These are phyloP conservation scores for Wilcoxina mikolae DNA, from an alignment of 495 filamentous ascomycete genomes.

Conservation along the genomic window DNA sequence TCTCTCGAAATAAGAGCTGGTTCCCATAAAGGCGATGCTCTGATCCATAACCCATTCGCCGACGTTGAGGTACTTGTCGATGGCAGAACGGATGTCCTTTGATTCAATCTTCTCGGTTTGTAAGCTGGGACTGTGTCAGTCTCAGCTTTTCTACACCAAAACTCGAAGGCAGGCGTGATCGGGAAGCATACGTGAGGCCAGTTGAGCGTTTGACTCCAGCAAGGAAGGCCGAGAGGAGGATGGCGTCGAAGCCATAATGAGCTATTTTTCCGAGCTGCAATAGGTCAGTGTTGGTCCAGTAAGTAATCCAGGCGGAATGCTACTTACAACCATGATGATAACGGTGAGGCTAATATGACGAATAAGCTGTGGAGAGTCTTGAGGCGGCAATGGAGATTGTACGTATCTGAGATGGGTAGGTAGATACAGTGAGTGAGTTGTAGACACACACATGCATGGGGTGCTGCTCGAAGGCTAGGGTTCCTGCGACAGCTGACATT, in stretches of 20 bases:
- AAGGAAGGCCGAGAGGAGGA: conserved; percentile 85
- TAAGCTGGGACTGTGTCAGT: conserved; percentile 45
- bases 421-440: too few species aligned
- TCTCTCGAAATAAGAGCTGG: conserved; percentile 78
- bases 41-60: conserved; percentile 98
- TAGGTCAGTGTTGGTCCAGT: not conserved
- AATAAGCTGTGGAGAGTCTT: too few species aligned
- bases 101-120: conserved; percentile 75
- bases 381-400: too few species aligned
- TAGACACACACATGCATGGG: too few species aligned
- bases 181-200: conserved; percentile 76
- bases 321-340: conserved; percentile 2
- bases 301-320: not conserved
- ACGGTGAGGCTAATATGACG: too few species aligned
- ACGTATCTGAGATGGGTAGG: too few species aligned
- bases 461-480: too few species aligned
- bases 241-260: conserved; percentile 94
- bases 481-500: too few species aligned
- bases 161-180: not conserved
- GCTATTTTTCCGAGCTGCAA: conserved; percentile 73
- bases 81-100: conserved; percentile 73
- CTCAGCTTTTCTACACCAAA: conserved; percentile 13
- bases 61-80: conserved; percentile 87
- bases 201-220: conserved; percentile 93
- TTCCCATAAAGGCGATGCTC: conserved; percentile 76